A percentile compares a stretch with the other conserved stretches of the same genome.
These are phyloP conservation scores for Phytopythium kandeliae DNA, from an alignment of 352 stramenopile genomes.

Conservation along the genomic window DNA sequence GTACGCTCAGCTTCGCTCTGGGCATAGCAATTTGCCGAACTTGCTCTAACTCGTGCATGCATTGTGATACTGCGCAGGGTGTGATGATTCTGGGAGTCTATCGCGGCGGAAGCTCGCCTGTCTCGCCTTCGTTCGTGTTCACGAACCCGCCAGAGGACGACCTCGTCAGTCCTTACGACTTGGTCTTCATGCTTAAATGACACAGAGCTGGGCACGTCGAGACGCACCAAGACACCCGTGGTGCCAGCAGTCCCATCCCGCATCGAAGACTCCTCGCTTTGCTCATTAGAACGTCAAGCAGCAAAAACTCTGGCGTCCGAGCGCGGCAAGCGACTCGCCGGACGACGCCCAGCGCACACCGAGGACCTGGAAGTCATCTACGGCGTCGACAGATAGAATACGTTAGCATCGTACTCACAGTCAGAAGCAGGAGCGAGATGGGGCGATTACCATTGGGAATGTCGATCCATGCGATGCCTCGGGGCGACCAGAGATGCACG, in stretches of 20 bases:
- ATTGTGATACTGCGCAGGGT: slow-evolving; percentile 18
- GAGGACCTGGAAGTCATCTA: slow-evolving; percentile 64
- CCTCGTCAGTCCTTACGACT: slow-evolving; percentile 47
- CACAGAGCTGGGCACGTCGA: neutral
- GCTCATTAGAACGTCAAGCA: slow-evolving; percentile 37
- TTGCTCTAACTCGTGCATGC: too few relatives aligned
- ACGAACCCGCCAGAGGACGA: slow-evolving; percentile 61
- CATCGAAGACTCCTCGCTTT: neutral
- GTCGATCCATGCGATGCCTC: slow-evolving; percentile 69
- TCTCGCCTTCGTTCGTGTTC: slow-evolving; percentile 48
- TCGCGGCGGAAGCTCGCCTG: slow-evolving; percentile 23
- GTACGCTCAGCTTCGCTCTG: too few relatives aligned
- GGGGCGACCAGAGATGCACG: slow-evolving; percentile 63
- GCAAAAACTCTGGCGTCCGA: slow-evolving; percentile 70
- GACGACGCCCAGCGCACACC: slow-evolving; percentile 60
- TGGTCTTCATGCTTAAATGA: slow-evolving; percentile 70
- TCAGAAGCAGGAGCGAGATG: slow-evolving; percentile 20
- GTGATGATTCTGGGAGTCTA: slow-evolving; percentile 58
- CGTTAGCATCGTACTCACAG: neutral
- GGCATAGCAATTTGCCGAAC: too few relatives aligned
- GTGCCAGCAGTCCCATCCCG: neutral
- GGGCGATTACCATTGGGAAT: slow-evolving; percentile 42
- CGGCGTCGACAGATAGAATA: too few relatives aligned
- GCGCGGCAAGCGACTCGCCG: slow-evolving; percentile 39
- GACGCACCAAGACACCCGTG: neutral